These are phyloP conservation scores for Plasmodium yoelii DNA, from an alignment of 169 alveolate species.

Conservation along the genomic window DNA sequence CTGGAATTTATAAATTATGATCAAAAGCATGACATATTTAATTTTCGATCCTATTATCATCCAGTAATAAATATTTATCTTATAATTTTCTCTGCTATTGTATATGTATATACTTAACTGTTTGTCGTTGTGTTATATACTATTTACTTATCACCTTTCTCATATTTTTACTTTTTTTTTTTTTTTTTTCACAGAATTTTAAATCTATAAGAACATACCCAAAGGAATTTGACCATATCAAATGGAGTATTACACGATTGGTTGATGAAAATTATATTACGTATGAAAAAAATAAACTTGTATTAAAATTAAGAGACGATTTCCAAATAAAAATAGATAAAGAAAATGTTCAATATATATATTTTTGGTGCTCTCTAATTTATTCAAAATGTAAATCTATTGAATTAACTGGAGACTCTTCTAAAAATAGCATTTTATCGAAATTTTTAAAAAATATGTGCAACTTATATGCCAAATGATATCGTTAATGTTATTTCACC, in stretches of 20 bases:
- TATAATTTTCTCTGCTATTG: no score
- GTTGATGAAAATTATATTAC: constrained; percentile 33
- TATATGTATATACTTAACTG: no score
- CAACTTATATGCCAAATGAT: constrained; percentile 17
- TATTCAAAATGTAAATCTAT: constrained; percentile 71
- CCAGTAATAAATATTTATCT: constrained; percentile 37
- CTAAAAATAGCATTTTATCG: constrained; percentile 46
- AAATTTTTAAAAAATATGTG: constrained; percentile 23
- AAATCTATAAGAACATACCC: constrained; percentile 28
- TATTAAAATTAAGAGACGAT: constrained; percentile 19
- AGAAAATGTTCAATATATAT: constrained; percentile 25
- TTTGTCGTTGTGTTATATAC: neutral
- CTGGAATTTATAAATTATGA: constrained; percentile 67
- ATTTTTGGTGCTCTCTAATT: constrained; percentile 32
- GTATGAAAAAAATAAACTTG: constrained; percentile 41
- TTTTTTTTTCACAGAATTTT: constrained; percentile 34
- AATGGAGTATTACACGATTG: constrained; percentile 19
- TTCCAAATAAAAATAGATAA: constrained; percentile 39
- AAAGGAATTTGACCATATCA: constrained; percentile 29
- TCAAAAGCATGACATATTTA: constrained; percentile 47
- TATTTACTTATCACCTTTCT: neutral
- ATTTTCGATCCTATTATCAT: constrained; percentile 57
- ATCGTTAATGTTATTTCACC: neutral
- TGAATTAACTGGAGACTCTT: constrained; percentile 59
- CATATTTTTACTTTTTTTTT: neutral